phyloP scores from a whole-genome alignment of 352 stramenopile genomes.

The Phytophthora macrochlamydospora region DNA sequence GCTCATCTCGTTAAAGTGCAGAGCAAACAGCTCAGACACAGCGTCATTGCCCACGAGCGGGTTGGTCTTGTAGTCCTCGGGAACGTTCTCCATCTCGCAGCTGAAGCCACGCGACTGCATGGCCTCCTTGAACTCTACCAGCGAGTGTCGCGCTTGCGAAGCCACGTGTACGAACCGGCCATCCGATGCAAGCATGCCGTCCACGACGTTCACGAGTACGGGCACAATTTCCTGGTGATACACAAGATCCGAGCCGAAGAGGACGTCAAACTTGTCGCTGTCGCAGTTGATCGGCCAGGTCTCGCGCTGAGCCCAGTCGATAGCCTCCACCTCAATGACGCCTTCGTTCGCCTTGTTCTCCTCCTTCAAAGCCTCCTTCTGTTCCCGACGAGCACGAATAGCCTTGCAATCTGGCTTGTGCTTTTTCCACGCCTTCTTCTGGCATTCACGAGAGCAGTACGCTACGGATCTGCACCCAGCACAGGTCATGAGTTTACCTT shows the following conservation, averaged over 20 bases:
- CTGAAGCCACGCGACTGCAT: conserved; percentile 75
- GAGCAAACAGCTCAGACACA: conserved; percentile 71
- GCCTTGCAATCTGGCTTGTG: conserved; percentile 87
- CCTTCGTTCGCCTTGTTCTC: conserved; percentile 20
- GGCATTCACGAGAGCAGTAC: conserved; percentile 88
- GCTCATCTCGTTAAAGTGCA: conserved; percentile 92
- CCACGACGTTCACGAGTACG: conserved; percentile 79
- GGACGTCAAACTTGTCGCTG: conserved; percentile 59
- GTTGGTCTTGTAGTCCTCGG: conserved; percentile 87
- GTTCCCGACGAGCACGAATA: conserved; percentile 50
- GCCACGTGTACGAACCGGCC: conserved; percentile 83
- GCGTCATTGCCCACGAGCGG: conserved; percentile 74
- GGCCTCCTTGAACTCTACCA: conserved; percentile 82
- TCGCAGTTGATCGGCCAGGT: conserved; percentile 62
- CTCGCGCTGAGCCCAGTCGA: conserved; percentile 82
- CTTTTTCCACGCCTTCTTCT: conserved; percentile 87
- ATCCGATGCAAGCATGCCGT: conserved; percentile 55
- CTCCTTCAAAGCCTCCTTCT: conserved; percentile 19
- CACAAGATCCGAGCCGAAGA: conserved; percentile 86
- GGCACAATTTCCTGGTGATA: conserved; percentile 87
- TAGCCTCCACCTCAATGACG: conserved; percentile 64
- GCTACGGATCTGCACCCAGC: conserved; percentile 67
- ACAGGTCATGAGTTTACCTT: conserved; percentile 88
- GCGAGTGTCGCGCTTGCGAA: conserved; percentile 77
- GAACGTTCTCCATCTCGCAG: conserved; percentile 67